Evolutionary conservation across 1,284 basidiomycete genomes (phyloP), one percentile per base, ranked within the genome.

Genomic region (Entoloma clypeatum): DNA sequence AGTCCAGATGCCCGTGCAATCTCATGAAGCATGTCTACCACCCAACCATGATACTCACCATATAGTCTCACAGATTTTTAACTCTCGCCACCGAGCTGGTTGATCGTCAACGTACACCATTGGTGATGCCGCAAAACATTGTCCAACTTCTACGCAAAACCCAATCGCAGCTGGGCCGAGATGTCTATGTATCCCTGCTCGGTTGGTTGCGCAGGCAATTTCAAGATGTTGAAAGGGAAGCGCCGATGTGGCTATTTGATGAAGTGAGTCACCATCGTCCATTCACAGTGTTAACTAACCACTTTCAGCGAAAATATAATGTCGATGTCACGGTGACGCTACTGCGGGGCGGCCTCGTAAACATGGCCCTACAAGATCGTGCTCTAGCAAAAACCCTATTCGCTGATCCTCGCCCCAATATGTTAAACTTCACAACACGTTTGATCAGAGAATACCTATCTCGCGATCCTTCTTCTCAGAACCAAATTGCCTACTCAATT

Each of bases 161-260:
- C 5, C 71, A 77, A 2, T 79, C 81, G 3, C 81, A 86, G 45
- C 72, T 97, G 32, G 92, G 87, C 0, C 79, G 94, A 38, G 92
- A 96, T 59, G 84, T 95, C 17, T 98, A 93, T 62, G 91, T 92
- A 23, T 79, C 84, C 25, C 69, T 99, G 36, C 71, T 99, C 16
- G 89, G 95, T 51, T 84, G 90, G 48, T 72, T 99, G 16, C 99
- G 96, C 64, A 81, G 85, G 49, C 71, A 84, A 19, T 95, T 92
- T 49, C 81, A 89, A 54, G 92, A 96, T 56, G 94, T 97, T 31
- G 91, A 89, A 14, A 92, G 92, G 65, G 96, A 99, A 67, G 96
- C 95, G 7, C 89, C 93, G 43, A 92, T 88, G 9, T 99, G 96
- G 96, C 71, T 99, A 38, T 71, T 98, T 35, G 96, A 99, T 63